Evolutionary conservation across 140 eudicot species (phyloP).

Genomic region (Cichorium intybus): DNA sequence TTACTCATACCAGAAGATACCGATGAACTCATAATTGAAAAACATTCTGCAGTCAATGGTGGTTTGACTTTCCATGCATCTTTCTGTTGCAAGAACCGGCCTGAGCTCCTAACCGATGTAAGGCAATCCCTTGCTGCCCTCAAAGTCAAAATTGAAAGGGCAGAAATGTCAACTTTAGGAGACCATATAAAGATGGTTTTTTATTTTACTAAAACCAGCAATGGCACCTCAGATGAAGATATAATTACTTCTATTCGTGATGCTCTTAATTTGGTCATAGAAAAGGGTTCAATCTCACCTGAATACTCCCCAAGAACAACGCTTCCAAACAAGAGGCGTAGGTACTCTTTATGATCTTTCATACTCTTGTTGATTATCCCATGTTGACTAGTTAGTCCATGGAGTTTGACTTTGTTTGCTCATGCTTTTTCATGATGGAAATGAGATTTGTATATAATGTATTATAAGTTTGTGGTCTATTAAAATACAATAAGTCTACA

Average conservation of each 20-base stretch:
- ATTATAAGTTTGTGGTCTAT: constrained; percentile 7
- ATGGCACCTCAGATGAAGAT: constrained; percentile 21
- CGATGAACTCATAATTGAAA: constrained; percentile 63
- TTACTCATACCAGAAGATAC: constrained; percentile 64
- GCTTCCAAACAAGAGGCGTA: constrained; percentile 60
- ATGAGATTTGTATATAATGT: constrained; percentile 28
- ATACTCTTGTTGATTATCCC: constrained; percentile 12
- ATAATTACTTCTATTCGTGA: constrained; percentile 39
- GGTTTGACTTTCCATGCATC: constrained; percentile 40
- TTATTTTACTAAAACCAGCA: constrained; percentile 27
- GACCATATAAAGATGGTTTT: constrained; percentile 53
- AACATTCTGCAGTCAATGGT: constrained; percentile 25
- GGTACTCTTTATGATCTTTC: constrained; percentile 39
- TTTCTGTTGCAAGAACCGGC: constrained; percentile 62
- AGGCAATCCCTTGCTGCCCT: constrained; percentile 45
- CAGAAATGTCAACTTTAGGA: constrained; percentile 60
- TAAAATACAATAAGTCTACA: constrained; percentile 14
- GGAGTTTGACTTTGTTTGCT: constrained; percentile 16
- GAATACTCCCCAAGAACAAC: constrained; percentile 55
- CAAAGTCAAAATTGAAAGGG: constrained; percentile 42
- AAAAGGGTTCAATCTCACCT: constrained; percentile 43
- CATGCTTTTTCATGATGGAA: not conserved
- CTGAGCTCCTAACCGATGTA: constrained; percentile 54
- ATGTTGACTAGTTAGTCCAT: not conserved
- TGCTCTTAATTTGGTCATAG: constrained; percentile 52